Percentiles rank a stretch among this genome's conserved stretches.
phyloP scores from a whole-genome alignment of 2,329 filamentous ascomycete species.

The Sporothrix brasiliensis region DNA sequence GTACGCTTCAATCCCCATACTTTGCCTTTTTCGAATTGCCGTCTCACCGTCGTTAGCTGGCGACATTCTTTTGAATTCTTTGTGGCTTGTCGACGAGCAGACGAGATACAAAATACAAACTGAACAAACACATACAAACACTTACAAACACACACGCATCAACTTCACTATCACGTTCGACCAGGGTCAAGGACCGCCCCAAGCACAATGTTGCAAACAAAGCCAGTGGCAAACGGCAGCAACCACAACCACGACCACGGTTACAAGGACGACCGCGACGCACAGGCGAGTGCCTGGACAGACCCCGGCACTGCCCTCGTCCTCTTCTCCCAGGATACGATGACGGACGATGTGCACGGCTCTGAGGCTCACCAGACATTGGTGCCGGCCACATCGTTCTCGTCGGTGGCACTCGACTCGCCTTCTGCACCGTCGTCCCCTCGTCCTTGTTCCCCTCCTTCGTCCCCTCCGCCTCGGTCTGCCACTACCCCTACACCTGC shows the following conservation, averaged over 20 bases:
- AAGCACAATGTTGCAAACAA: background rate
- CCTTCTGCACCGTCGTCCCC: background rate
- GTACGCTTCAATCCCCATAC: background rate
- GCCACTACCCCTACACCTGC: no score
- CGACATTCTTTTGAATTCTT: background rate
- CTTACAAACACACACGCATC: background rate
- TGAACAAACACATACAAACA: background rate
- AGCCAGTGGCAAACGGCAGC: background rate
- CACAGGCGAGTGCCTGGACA: conserved; percentile 3
- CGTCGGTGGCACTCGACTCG: background rate
- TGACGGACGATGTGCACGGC: background rate
- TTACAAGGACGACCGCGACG: no score
- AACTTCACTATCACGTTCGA: background rate
- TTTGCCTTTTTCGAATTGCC: background rate
- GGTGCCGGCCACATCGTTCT: background rate
- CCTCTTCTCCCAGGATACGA: background rate
- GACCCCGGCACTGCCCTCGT: background rate
- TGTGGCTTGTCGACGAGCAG: conserved; percentile 15
- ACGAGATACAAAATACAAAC: background rate
- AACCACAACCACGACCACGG: no score
- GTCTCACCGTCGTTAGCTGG: background rate
- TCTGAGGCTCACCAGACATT: background rate
- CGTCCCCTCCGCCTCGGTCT: no score
- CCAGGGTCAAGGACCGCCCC: background rate
- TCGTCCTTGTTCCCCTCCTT: background rate